Evolutionary conservation across 2,329 filamentous ascomycete genomes (phyloP), one percentile per base, ranked within the genome.

Genomic region (Ilyonectria sp.): DNA sequence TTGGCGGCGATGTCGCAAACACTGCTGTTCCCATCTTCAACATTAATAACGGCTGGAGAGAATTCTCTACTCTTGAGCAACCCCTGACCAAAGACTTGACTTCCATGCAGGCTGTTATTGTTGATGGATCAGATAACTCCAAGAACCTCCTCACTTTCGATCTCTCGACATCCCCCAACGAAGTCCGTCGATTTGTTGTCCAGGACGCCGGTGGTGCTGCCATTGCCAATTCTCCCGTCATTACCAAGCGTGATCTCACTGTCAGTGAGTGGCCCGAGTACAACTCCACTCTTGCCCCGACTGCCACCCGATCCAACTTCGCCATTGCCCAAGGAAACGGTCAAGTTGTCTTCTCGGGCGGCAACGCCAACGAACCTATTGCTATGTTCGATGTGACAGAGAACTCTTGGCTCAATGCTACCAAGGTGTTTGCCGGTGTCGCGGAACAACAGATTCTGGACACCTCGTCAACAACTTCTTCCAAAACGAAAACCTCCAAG

Each of bases 131-230:
- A 47, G 94, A 97, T 78, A 90, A 88, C 31, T 95, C 92, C 80
- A 95, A 93, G 77, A 89, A 91, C 44, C 83, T 98, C 19, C 90
- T 94, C 73, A 90, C 91, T 11, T 97, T 96, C 74, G 90, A 97
- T 77, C 87, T 94, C 81, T 87, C 87, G 15, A 85, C 86, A 10
- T 90, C 91, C 0, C 95, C 95, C 3, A 97, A 97, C 77, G 81
- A 84, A 7, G 93, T 97, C 49, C 89, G 88, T 35, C 90, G 92
- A 63, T 89, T 91, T 35, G 87, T 94, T 19, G 80, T 97, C 15
- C 80, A 92, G 54, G 87, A 89, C 69, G 86, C 86, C 11, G 84
- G 86, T 46, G 93, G 92, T 17, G 85, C 76, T 68, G 86, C 79
- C 49, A 87, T 85, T 76, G 82, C 74, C 55, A 84, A 82, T 59